These are phyloP conservation scores for Camelina laxa DNA, from an alignment of 345 rosid species.

Conservation along the genomic window DNA sequence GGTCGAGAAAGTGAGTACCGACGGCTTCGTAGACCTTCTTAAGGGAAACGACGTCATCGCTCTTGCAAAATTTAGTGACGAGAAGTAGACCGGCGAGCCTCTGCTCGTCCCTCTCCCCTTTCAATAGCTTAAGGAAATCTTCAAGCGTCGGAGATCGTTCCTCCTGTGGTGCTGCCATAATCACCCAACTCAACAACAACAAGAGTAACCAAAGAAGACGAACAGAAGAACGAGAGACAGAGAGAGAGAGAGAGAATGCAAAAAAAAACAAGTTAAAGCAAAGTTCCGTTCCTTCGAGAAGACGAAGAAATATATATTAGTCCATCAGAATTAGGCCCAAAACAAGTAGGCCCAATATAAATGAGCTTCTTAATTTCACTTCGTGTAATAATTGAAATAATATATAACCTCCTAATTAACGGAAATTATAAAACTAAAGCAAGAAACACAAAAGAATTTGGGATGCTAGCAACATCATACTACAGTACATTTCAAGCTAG, in stretches of 20 bases:
- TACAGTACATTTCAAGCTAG: background rate
- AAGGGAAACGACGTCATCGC: constrained; percentile 63
- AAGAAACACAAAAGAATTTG: too few species aligned
- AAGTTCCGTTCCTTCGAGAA: background rate
- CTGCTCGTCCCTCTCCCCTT: constrained; percentile 92
- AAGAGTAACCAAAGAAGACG: background rate
- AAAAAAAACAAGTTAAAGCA: background rate
- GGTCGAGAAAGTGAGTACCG: constrained; percentile 67
- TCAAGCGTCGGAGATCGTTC: constrained; percentile 60
- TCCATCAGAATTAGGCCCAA: background rate
- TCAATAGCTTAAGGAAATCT: constrained; percentile 77
- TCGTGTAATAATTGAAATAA: too few species aligned
- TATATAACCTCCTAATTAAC: too few species aligned
- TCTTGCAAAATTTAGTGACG: constrained; percentile 75
- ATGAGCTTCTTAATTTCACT: background rate
- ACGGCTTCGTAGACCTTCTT: constrained; percentile 67
- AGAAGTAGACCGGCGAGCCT: constrained; percentile 85
- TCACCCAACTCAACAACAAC: background rate
- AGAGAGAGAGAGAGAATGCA: background rate
- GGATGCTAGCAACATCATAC: too few species aligned
- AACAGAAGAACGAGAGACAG: background rate
- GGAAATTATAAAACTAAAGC: too few species aligned
- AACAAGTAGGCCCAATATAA: background rate
- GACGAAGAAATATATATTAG: background rate
- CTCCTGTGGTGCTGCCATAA: constrained; percentile 43